phyloP scores from a whole-genome alignment of 139 green algal species.

The Diplosphaera chodatii region DNA sequence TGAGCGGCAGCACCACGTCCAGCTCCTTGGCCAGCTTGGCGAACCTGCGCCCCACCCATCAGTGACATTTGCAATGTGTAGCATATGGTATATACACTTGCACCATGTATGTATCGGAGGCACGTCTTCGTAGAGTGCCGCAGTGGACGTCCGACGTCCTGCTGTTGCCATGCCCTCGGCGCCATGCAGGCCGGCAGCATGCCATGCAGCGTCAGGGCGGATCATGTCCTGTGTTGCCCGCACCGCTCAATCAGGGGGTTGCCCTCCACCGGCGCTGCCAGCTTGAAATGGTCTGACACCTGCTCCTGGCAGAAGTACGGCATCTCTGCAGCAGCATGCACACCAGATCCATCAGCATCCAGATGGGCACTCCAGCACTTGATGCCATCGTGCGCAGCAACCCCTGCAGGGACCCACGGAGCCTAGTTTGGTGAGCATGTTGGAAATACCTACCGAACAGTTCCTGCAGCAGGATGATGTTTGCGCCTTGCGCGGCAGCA shows the following conservation, averaged over 20 bases:
- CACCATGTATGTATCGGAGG: no score
- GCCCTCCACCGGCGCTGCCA: conserved; percentile 35
- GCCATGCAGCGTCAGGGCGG: no score
- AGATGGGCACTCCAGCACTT: no score
- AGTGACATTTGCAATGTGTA: no score
- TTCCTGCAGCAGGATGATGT: conserved; percentile 63
- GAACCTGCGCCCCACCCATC: conserved; percentile 25
- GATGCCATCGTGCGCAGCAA: not conserved
- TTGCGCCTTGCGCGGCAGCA: conserved; percentile 45
- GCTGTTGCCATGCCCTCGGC: no score
- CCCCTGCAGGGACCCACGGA: no score
- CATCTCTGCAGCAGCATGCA: conserved; percentile 57
- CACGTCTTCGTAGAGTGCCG: no score
- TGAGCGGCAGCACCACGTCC: conserved; percentile 52
- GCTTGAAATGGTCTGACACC: conserved; percentile 31
- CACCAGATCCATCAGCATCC: not conserved
- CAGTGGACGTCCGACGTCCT: no score
- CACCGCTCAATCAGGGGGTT: conserved; percentile 25
- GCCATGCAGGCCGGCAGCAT: no score
- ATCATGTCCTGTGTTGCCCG: no score
- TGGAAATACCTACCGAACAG: conserved; percentile 12
- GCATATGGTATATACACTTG: no score
- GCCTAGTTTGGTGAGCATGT: no score
- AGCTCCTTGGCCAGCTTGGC: conserved; percentile 54
- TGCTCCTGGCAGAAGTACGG: conserved; percentile 61